phyloP scores from a whole-genome alignment of 352 stramenopile species.

The Globisporangium spinosum region DNA sequence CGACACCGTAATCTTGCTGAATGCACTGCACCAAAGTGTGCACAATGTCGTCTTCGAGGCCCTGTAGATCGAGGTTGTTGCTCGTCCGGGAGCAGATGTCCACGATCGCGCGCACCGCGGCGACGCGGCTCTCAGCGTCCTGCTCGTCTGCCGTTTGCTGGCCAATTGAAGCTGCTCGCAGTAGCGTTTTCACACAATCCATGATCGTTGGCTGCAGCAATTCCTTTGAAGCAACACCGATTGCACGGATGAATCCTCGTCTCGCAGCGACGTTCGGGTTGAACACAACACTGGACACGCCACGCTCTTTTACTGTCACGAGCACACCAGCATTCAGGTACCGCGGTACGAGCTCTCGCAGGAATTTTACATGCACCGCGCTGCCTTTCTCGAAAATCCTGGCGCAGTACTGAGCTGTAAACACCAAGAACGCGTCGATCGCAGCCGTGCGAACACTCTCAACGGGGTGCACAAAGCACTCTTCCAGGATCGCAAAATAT shows the following conservation, averaged over 20 bases:
- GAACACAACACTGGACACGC: slow-evolving; percentile 25
- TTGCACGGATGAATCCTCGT: slow-evolving; percentile 67
- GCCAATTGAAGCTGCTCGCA: slow-evolving; percentile 42
- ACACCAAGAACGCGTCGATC: slow-evolving; percentile 78
- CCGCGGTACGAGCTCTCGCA: slow-evolving; percentile 50
- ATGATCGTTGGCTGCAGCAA: slow-evolving; percentile 30
- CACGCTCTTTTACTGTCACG: slow-evolving; percentile 26
- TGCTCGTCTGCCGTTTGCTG: slow-evolving; percentile 65
- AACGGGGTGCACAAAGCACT: slow-evolving; percentile 93
- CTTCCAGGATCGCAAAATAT: slow-evolving; percentile 73
- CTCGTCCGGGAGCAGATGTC: slow-evolving; percentile 70
- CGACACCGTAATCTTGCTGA: slow-evolving; percentile 93
- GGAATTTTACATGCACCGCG: slow-evolving; percentile 38
- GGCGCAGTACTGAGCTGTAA: slow-evolving; percentile 88
- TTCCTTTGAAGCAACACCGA: slow-evolving; percentile 38
- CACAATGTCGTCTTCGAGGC: slow-evolving; percentile 64
- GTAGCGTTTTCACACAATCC: slow-evolving; percentile 32
- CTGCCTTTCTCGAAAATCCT: slow-evolving; percentile 55
- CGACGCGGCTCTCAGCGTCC: slow-evolving; percentile 94
- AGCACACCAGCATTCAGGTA: slow-evolving; percentile 54
- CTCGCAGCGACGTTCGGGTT: slow-evolving; percentile 88
- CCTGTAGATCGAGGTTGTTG: slow-evolving; percentile 40
- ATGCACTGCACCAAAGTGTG: slow-evolving; percentile 81
- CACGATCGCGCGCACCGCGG: slow-evolving; percentile 89
- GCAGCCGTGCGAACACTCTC: slow-evolving; percentile 90